Base-by-base conservation (phyloP, 164 flowering plant genomes). In the Chimonanthus praecox region DNA sequence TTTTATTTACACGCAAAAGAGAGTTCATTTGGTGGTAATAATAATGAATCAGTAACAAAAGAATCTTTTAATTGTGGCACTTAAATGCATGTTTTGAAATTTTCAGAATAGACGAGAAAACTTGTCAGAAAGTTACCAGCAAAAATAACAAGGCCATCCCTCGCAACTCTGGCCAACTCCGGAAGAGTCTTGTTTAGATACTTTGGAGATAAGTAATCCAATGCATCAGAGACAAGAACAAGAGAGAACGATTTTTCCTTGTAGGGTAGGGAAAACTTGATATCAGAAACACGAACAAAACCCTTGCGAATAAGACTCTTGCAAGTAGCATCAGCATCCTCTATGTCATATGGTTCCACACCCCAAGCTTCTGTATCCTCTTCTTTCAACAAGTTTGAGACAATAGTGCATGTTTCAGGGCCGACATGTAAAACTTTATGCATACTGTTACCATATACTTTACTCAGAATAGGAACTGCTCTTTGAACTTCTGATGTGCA, bases 321-420 rank as follows among this genome's bases (percentile, higher is more conserved):
- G 93, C 98, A 94, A 67, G 60, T 77, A 44, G 76, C 72, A 78
- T 90, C 93, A 58, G 89, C 88, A 76, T 94, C 98, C 81, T 92
- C 97, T 4, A 90, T 75, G 66, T 92, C 98, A 83, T 90, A 94
- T 67, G 97, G 98, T 80, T 92, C 97, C 60, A 94, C 83, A 50
- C 98, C 98, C 94, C 95, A 94, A 15, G 90, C 97, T 83, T 94
- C 96, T 50, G 88, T 87, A 64, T 90, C 97, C 61, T 88, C 96
- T 78, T 90, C 97, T 80, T 88, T 88, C 70, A 90, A 77, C 78
- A 94, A 83, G 62, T 77, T 80, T 72, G 93, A 87, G 64, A 92
- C 91, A 45, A 94, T 89, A 43, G 96, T 85, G 72, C 98, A 94
- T 64, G 93, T 88, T 65, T 92, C 97, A 65, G 98, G 97, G 54